Conservation (phyloP, 2,329 filamentous ascomycete genomes). For the Fusarium euwallaceae region DNA sequence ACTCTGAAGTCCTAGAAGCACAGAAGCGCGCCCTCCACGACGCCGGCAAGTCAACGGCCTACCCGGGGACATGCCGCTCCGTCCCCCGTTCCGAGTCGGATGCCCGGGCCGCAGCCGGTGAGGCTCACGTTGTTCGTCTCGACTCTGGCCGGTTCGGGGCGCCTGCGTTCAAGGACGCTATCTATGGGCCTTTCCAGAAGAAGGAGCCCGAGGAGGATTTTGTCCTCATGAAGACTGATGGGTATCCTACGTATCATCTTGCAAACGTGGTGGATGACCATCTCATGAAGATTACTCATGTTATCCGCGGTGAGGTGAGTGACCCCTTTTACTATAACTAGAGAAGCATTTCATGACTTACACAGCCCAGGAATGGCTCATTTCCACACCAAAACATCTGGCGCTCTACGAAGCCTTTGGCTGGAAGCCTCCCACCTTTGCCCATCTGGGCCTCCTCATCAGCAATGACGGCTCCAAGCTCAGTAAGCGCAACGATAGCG, state of each 20-base stretch:
- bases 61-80: constrained; percentile 77
- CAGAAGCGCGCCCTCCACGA: constrained; percentile 74
- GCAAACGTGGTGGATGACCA: constrained; percentile 98
- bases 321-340: neutral
- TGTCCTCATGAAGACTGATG: constrained; percentile 91
- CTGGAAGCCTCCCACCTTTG: constrained; percentile 81
- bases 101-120: constrained; percentile 75
- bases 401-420: constrained; percentile 82
- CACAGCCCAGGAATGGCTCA: constrained; percentile 83
- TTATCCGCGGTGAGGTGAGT: constrained; percentile 84
- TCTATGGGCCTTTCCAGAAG: constrained; percentile 79
- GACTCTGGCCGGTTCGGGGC: constrained; percentile 68
- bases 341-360: neutral
- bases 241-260: constrained; percentile 94
- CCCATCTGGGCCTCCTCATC: constrained; percentile 83
- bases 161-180: constrained; percentile 78
- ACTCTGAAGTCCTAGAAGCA: constrained; percentile 75
- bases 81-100: constrained; percentile 77
- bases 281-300: constrained; percentile 94
- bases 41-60: constrained; percentile 58
- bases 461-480: constrained; percentile 79
- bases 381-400: constrained; percentile 84
- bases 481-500: constrained; percentile 81
- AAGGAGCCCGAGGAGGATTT: constrained; percentile 78
- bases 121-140: constrained; percentile 83